Base-by-base conservation (phyloP, 345 rosid species). In the Psidium friedrichsthalianum region DNA sequence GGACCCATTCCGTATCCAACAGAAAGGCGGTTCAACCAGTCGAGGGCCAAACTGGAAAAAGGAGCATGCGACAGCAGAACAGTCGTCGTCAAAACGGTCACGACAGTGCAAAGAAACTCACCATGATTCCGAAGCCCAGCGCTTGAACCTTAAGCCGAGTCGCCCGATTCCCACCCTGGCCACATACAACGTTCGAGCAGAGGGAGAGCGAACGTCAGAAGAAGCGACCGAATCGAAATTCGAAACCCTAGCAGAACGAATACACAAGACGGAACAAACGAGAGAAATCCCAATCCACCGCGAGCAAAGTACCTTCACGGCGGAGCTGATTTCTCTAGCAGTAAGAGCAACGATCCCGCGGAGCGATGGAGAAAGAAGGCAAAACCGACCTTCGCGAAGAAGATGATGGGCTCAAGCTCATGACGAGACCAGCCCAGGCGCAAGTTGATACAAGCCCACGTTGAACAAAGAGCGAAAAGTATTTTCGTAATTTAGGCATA, bases 341-440 rank as follows among this genome's bases (percentile, higher is more conserved):
- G 22, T 42, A 15, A 15, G 5, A 29, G 22, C 42, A 61, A 29
- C 76, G 42, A 61, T 61, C 8, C 74, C 74, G 1, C 22, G 2
- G 1, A 29, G 78, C 78, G 0, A 69, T 18, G 76, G 22, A 64
- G 44, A 0, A 0, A 64, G 0, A 16, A 29, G 0, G 42, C 76
- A 8, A 29, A 29, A 64, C 76, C 76, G 76, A 64, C 76, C 76
- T 64, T 64, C 76, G 44, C 6, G 44, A 16, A 16, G 44, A 32
- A 64, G 47, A 64, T 64, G 13, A 64, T 4, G 78, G 78, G 78
- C 36, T 36, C 36, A 36, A 36, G 36, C 76, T 36, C 76, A 4
- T 64, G 5, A 36, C 22, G 3, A 32, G 76, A 21, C 44, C 76
- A 36, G 76, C 78, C 44, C 47, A 64, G 44, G 78, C 18, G 2